Conservation (phyloP, 2,329 filamentous ascomycete genomes). For the Sclerotinia nivalis region DNA sequence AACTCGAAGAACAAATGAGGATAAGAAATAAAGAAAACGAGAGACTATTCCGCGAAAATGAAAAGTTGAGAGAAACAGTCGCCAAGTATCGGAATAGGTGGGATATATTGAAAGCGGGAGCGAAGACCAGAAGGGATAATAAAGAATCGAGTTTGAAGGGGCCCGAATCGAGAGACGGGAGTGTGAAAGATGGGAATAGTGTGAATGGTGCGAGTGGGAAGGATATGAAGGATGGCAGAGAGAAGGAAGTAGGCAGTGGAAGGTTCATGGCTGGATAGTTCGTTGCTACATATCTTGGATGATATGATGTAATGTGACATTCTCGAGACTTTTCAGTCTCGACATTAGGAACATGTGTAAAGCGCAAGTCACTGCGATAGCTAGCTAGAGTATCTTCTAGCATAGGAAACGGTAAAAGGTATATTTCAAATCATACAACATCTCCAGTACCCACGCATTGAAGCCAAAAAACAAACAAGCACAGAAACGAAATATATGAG, state of each 20-base stretch:
- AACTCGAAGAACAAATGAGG: slow-evolving; percentile 67
- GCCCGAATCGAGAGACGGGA: slow-evolving; percentile 24
- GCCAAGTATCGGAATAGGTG: slow-evolving; percentile 62
- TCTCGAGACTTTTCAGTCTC: neutral
- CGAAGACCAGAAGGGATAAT: slow-evolving; percentile 46
- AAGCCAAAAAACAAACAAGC: too few species aligned
- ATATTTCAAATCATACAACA: neutral
- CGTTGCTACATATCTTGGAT: neutral
- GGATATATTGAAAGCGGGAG: slow-evolving; percentile 68
- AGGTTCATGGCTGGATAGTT: slow-evolving; percentile 11
- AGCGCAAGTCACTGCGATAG: neutral
- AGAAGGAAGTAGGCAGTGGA: neutral
- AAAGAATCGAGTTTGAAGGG: slow-evolving; percentile 15
- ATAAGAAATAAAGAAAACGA: slow-evolving; percentile 61
- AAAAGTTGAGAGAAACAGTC: slow-evolving; percentile 57
- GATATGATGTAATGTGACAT: neutral
- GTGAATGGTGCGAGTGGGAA: neutral
- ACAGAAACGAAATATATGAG: too few species aligned
- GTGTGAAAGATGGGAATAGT: neutral
- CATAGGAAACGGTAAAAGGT: neutral
- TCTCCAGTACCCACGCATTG: too few species aligned
- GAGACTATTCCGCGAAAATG: slow-evolving; percentile 60
- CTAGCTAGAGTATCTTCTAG: neutral
- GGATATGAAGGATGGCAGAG: neutral
- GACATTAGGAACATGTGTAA: neutral